These are phyloP conservation scores for Gelatoporia subvermispora DNA, from an alignment of 768 basidiomycete species.

Conservation along the genomic window DNA sequence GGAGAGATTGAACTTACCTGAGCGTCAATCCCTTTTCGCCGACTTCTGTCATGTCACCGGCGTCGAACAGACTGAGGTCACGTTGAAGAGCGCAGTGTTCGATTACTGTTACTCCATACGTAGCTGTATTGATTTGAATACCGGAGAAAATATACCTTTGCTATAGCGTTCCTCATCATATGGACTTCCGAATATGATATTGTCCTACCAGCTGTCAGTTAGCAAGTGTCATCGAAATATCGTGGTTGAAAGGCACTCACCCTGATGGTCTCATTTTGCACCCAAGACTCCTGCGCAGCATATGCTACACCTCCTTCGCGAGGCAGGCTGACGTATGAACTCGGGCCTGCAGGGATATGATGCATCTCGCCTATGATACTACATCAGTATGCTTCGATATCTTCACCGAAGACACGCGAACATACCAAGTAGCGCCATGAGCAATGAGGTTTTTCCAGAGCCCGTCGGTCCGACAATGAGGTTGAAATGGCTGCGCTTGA, in stretches of 20 bases:
- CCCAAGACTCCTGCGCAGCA: slow-evolving; percentile 47
- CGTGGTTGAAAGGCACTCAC: background rate
- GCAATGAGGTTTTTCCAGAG: slow-evolving; percentile 63
- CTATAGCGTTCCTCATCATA: too few relatives aligned
- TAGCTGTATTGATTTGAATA: background rate
- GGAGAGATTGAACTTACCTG: too few relatives aligned
- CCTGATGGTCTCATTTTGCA: too few relatives aligned
- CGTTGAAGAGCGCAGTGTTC: slow-evolving; percentile 34
- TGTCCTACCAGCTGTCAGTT: background rate
- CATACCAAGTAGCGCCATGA: slow-evolving; percentile 56
- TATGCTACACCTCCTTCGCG: slow-evolving; percentile 41
- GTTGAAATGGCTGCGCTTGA: too few relatives aligned
- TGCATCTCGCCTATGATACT: slow-evolving; percentile 42
- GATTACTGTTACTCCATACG: slow-evolving; percentile 23
- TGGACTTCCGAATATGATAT: too few relatives aligned
- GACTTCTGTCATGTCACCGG: too few relatives aligned
- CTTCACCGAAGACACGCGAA: background rate
- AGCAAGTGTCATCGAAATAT: background rate
- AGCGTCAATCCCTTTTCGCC: too few relatives aligned
- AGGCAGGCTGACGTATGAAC: slow-evolving; percentile 38
- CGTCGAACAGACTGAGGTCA: too few relatives aligned
- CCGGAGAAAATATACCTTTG: background rate
- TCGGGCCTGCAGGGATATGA: slow-evolving; percentile 31
- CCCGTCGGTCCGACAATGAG: too few relatives aligned
- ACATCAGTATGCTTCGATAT: background rate